Evolutionary conservation across 2,329 filamentous ascomycete species (phyloP).

Genomic region (Cercospora sp.): DNA sequence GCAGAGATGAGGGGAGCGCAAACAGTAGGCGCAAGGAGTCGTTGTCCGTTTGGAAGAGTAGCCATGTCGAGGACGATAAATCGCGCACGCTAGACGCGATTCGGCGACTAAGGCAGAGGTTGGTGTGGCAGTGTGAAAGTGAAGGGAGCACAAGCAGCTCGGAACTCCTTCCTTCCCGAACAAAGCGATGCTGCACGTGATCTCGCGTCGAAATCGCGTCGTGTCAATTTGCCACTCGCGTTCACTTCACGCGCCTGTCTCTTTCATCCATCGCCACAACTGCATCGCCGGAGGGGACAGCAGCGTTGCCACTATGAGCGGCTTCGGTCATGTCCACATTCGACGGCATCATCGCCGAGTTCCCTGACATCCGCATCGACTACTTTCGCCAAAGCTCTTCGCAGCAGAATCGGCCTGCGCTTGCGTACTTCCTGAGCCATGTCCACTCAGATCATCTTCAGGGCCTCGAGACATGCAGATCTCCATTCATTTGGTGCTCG

Average conservation of each 20-base stretch:
- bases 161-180: neutral
- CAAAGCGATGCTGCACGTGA: neutral
- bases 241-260: neutral
- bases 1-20: neutral
- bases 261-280: neutral
- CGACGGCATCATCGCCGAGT: conserved; percentile 70
- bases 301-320: conserved; percentile 15
- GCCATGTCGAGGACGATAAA: neutral
- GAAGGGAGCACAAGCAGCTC: neutral
- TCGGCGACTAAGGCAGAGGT: neutral
- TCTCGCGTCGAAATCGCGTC: neutral
- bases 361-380: conserved; percentile 80
- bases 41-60: neutral
- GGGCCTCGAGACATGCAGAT: conserved; percentile 73
- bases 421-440: conserved; percentile 89
- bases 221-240: neutral
- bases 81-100: neutral
- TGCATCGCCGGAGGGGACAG: neutral
- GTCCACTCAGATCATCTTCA: conserved; percentile 86
- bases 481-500: conserved; percentile 89
- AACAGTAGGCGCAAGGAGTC: neutral
- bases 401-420: conserved; percentile 58
- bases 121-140: neutral
- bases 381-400: conserved; percentile 62
- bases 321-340: conserved; percentile 71